Evolutionary conservation across 1,284 basidiomycete species (phyloP).

Genomic region (Austropuccinia psidii): DNA sequence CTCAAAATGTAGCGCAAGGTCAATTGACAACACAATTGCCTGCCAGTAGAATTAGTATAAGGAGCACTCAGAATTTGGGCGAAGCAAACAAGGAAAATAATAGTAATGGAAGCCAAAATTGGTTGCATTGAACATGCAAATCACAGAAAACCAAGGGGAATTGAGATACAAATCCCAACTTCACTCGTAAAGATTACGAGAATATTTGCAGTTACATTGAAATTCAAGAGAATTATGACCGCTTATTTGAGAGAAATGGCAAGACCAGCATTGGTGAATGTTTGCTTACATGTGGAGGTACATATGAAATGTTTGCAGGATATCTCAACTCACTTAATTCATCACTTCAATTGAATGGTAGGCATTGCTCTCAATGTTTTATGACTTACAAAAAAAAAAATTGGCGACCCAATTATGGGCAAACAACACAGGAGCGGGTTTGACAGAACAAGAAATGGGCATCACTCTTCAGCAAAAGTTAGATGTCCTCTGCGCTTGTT

Average conservation of each 20-base stretch:
- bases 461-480: not conserved
- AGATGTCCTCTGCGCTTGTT: not conserved
- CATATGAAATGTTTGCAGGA: constrained; percentile 3
- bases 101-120: no score
- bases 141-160: no score
- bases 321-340: no score
- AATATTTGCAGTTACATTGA: not conserved
- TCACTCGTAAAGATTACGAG: not conserved
- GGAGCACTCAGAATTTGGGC: no score
- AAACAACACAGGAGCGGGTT: not conserved
- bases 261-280: not conserved
- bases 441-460: not conserved
- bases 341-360: no score
- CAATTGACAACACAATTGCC: no score
- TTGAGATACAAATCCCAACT: not conserved
- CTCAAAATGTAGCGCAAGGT: no score
- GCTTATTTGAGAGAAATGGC: not conserved
- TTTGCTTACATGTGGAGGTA: not conserved
- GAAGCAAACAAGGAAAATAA: no score
- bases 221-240: not conserved
- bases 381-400: constrained; percentile 6
- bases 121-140: no score
- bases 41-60: no score
- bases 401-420: not conserved
- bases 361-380: no score